A percentile compares a stretch with the other conserved stretches of the same genome.
Conservation (phyloP, 805 yeast genomes). For the Sugiyamaella americana region DNA sequence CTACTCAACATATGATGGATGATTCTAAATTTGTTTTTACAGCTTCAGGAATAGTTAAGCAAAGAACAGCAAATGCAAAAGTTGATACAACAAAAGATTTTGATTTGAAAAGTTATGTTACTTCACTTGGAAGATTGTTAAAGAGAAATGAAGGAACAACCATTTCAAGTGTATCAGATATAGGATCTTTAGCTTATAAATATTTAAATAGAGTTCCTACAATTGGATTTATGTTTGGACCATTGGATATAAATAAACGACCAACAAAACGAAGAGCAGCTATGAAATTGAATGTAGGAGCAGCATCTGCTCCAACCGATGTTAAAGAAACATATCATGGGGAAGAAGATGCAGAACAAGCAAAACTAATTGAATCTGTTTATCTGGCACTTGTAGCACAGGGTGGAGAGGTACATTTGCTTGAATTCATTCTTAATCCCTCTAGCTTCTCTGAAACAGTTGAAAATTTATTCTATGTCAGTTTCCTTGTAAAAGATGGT, state of each 20-base stretch:
- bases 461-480: conserved; percentile 76
- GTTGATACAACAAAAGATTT: background rate
- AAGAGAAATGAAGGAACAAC: background rate
- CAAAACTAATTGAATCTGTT: conserved; percentile 45
- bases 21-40: background rate
- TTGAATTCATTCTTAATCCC: conserved; percentile 68
- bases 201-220: conserved; percentile 37
- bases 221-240: conserved; percentile 63
- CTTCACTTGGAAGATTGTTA: background rate
- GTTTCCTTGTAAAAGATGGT: conserved; percentile 75
- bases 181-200: background rate
- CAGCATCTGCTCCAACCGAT: conserved; percentile 41
- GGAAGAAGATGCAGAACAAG: conserved; percentile 53
- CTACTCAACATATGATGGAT: background rate
- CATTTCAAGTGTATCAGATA: background rate
- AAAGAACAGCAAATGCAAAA: background rate
- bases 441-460: conserved; percentile 68
- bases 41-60: background rate
- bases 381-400: conserved; percentile 37
- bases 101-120: background rate
- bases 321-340: conserved; percentile 41
- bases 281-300: conserved; percentile 7
- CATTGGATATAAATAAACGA: conserved; percentile 56
- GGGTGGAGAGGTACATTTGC: conserved; percentile 46
- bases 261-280: conserved; percentile 14